Conservation (phyloP, 768 basidiomycete genomes). For the Gyrodon lividus region DNA sequence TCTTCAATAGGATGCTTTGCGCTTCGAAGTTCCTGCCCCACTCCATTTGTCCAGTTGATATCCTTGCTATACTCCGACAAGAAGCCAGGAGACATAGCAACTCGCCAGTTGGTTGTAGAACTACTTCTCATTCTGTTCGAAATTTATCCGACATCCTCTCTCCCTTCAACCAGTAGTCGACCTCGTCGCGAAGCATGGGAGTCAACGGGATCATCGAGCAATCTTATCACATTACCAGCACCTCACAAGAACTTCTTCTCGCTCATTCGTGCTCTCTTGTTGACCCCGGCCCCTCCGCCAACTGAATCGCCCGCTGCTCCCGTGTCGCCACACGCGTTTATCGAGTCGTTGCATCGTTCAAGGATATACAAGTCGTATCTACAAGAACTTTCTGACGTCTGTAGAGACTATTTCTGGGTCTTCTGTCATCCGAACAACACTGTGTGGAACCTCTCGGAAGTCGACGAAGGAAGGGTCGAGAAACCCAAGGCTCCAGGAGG, state of each 20-base stretch:
- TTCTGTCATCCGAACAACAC: constrained; percentile 95
- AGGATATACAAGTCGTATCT: constrained; percentile 81
- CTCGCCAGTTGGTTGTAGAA: constrained; percentile 88
- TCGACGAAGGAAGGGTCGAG: constrained; percentile 83
- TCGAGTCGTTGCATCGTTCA: constrained; percentile 64
- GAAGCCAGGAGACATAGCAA: constrained; percentile 91
- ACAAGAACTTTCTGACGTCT: constrained; percentile 82
- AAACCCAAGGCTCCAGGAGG: constrained; percentile 93
- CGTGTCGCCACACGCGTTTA: constrained; percentile 78
- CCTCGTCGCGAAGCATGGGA: constrained; percentile 58
- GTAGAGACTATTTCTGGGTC: constrained; percentile 94
- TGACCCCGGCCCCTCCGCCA: constrained; percentile 67
- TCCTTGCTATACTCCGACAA: constrained; percentile 93
- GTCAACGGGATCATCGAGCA: constrained; percentile 41
- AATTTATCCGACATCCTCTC: constrained; percentile 71
- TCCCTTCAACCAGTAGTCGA: constrained; percentile 50
- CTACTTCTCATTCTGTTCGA: constrained; percentile 87
- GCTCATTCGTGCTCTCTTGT: constrained; percentile 70
- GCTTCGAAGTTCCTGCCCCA: constrained; percentile 83
- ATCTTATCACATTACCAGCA: constrained; percentile 62
- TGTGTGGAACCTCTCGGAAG: constrained; percentile 82
- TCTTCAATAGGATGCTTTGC: constrained; percentile 88
- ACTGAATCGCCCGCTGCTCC: constrained; percentile 60
- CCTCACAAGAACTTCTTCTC: constrained; percentile 75
- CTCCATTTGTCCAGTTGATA: constrained; percentile 83